Base-by-base conservation (phyloP, 192 early-diverging fungal genomes). In the Entophlyctis helioformis region DNA sequence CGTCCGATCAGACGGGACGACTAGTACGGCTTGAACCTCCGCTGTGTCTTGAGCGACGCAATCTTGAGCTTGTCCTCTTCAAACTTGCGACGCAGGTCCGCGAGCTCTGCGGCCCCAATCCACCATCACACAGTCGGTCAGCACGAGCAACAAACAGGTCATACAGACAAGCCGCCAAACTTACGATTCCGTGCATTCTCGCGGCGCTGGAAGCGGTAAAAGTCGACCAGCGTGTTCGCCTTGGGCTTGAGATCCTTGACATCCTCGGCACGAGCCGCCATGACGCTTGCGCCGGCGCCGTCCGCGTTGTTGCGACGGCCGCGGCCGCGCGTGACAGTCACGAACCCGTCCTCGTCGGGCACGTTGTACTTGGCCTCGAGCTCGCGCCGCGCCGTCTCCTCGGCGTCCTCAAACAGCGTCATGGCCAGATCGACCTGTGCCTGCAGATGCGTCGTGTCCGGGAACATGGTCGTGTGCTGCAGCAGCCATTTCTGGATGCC, bases 191-290 rank as follows among this genome's bases (percentile, higher is more conserved):
- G 71, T 63, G 94, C 94, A 29, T 64, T 72, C 68, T 96, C 89
- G 20, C 89, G 76, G 74, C 89, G 72, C 69, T 96, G 92, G 80
- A 96, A 96, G 12, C 89, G 69, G 60, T 96, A 96, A 78, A 96
- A 89, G 68, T 96, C 84, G 20, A 76, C 74, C 38, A 88, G 69
- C 42, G 82, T 80, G 48, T 82, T 74, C 71, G 86, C 83, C 79
- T 90, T 86, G 50, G 57, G 78, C 60, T 81, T 79, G 45, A 65
- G 51, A 47, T 59, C 66, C 38, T 71, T 74, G 26, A 60, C 63
- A 9, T 62, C 65, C 26, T 51, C 63, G 9, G 71, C 66, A 2
- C 59, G 55, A n/a, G 76, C 72, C 20, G 71, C 73, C 2, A 74
- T 82, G 2, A 68, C 66, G 18, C 76, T 67, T 5, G 69, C 69